Conservation (phyloP, 805 yeast genomes). For the Candida fluviatilis region DNA sequence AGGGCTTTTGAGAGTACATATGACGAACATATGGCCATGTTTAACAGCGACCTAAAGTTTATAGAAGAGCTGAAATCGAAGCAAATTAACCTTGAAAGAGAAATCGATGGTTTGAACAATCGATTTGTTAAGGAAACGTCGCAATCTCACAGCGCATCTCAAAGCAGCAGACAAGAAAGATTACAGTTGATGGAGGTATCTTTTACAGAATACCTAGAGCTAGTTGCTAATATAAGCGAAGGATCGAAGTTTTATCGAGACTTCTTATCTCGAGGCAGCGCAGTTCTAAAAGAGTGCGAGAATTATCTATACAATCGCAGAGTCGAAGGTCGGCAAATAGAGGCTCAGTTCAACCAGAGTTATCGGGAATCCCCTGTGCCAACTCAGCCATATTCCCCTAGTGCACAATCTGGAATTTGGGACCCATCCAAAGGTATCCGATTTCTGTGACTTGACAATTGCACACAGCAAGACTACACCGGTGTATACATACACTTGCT, state of each 20-base stretch:
- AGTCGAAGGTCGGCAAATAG: constrained; percentile 50
- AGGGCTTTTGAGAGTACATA: constrained; percentile 35
- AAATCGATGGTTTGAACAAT: constrained; percentile 30
- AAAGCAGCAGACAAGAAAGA: constrained; percentile 41
- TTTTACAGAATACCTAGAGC: constrained; percentile 49
- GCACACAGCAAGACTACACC: no score
- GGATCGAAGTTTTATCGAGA: constrained; percentile 71
- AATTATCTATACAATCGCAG: constrained; percentile 49
- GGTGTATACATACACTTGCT: no score
- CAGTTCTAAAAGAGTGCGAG: constrained; percentile 46
- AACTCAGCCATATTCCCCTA: background rate
- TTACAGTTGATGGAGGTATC: constrained; percentile 50
- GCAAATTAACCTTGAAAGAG: constrained; percentile 33
- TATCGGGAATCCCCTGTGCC: background rate
- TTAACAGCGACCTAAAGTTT: constrained; percentile 46
- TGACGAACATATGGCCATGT: constrained; percentile 41
- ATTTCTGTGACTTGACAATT: background rate
- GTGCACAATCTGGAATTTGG: constrained; percentile 10
- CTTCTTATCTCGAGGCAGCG: constrained; percentile 44
- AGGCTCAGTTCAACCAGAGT: constrained; percentile 13
- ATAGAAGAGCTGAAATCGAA: constrained; percentile 34
- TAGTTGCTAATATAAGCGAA: constrained; percentile 56
- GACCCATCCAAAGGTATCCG: constrained; percentile 13
- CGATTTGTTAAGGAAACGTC: constrained; percentile 20
- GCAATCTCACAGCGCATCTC: constrained; percentile 16